Evolutionary conservation across 2,329 filamentous ascomycete species (phyloP).

Genomic region (Hymenoscyphus linearis): DNA sequence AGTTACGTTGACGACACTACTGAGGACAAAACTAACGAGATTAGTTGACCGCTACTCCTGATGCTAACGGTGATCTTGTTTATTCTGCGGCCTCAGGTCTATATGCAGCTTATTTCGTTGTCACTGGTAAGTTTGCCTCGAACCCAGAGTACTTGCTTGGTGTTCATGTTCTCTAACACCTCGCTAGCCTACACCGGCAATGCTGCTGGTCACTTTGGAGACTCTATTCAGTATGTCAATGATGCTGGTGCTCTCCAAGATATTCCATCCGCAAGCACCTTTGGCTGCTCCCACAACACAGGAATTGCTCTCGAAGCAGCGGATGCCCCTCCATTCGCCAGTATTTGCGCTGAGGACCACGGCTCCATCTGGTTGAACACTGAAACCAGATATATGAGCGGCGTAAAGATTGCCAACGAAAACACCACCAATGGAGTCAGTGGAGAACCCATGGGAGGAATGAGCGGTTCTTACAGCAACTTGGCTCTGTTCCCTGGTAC

Average conservation of each 20-base stretch:
- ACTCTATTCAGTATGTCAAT: slow-evolving; percentile 47
- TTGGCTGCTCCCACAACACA: slow-evolving; percentile 61
- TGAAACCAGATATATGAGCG: slow-evolving; percentile 50
- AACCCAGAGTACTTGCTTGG: background rate
- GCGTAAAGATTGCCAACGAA: slow-evolving; percentile 58
- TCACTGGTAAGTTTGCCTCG: slow-evolving; percentile 38
- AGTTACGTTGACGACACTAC: background rate
- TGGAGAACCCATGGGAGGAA: slow-evolving; percentile 55
- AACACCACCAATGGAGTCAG: slow-evolving; percentile 54
- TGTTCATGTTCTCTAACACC: background rate
- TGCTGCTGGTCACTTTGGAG: slow-evolving; percentile 53
- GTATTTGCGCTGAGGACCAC: slow-evolving; percentile 56
- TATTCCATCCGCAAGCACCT: slow-evolving; percentile 48
- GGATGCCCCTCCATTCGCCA: slow-evolving; percentile 52
- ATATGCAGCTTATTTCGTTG: slow-evolving; percentile 58
- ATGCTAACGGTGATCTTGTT: slow-evolving; percentile 58
- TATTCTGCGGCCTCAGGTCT: slow-evolving; percentile 50
- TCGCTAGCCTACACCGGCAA: slow-evolving; percentile 42
- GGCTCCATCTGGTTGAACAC: slow-evolving; percentile 62
- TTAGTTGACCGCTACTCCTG: slow-evolving; percentile 47
- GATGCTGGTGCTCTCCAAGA: slow-evolving; percentile 43
- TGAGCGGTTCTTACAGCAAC: slow-evolving; percentile 55
- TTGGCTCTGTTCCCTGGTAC: slow-evolving; percentile 48
- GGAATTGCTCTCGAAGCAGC: slow-evolving; percentile 59
- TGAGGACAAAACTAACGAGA: slow-evolving; percentile 17